Base-by-base conservation (phyloP, 2,329 filamentous ascomycete species). In the Pseudopyrenochaeta lycopersici region DNA sequence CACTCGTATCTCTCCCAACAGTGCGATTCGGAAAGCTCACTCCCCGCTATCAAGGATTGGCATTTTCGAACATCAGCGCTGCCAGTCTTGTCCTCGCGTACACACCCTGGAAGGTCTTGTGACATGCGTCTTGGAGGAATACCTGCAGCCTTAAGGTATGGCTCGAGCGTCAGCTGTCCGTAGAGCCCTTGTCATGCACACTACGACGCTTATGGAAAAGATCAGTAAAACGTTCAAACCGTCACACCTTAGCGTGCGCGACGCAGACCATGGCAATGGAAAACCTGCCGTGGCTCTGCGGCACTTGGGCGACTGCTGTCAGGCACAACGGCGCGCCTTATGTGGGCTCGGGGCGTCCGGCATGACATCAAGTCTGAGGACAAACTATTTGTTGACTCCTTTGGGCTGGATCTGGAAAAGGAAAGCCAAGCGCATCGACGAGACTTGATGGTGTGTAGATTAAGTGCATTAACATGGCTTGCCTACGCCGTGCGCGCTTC, bases 91-190 rank as follows among this genome's bases (percentile, higher is more conserved):
- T 42, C 14, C 27, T 42, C 40, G 14, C 21, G 14, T n/a, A 17
- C 11, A n/a, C 40, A 41, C 23, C 21, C n/a, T 14, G 17, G 21
- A 17, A 27, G 14, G 18, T 31, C 23, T 12, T 39, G 17, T 29
- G 15, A 42, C 27, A n/a, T n/a, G 2, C 9, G 30, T 30, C n/a
- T 18, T 21, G 10, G 14, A n/a, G 27, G 14, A 7, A 30, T n/a
- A 18, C 15, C 18, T 46, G 42, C 46, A 42, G 38, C 42, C 36
- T 52, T 45, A 53, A 50, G 42, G 46, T 51, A 54, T 45, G 46
- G 39, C 44, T 51, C 47, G 44, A 58, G 44, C 49, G 38, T 40
- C 38, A 47, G 46, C 20, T 20, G 42, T 40, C 18, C 7, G 31
- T n/a, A 40, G 33, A 46, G 36, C 33, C 43, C 46, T 54, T 46